A percentile compares a stretch with the other conserved stretches of the same genome.
Conservation (phyloP, 2,329 filamentous ascomycete species). For the Drechslerella coelobrocha region DNA sequence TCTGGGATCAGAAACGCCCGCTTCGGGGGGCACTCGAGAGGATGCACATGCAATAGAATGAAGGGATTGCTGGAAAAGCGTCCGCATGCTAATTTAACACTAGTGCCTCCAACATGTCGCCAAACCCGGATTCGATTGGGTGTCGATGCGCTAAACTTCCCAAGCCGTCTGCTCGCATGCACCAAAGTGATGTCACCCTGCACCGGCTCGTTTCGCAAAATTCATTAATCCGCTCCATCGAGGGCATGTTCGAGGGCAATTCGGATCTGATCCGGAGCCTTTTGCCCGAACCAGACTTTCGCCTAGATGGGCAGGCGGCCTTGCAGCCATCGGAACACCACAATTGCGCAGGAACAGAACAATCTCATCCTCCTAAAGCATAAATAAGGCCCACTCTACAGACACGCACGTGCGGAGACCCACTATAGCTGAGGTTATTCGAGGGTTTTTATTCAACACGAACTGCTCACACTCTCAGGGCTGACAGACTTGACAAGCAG, state of each 20-base stretch:
- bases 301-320: too few relatives aligned
- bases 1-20: not conserved
- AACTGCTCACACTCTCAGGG: too few relatives aligned
- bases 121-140: not conserved
- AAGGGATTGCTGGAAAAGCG: slow-evolving; percentile 35
- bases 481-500: too few relatives aligned
- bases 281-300: slow-evolving; percentile 1
- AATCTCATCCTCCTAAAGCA: too few relatives aligned
- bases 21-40: not conserved
- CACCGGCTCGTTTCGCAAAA: not conserved
- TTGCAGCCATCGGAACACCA: too few relatives aligned
- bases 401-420: not conserved
- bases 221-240: not conserved
- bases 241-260: not conserved
- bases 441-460: too few relatives aligned
- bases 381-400: too few relatives aligned
- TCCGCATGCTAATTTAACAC: slow-evolving; percentile 41
- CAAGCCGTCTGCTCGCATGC: not conserved
- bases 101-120: slow-evolving; percentile 23
- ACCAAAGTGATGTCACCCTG: slow-evolving; percentile 1
- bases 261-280: slow-evolving; percentile 6
- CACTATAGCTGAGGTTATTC: too few relatives aligned
- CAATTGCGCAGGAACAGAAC: too few relatives aligned
- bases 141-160: not conserved
- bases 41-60: slow-evolving; percentile 20